These are phyloP conservation scores for Jackrogersella multiformis DNA, from an alignment of 495 filamentous ascomycete genomes.

Conservation along the genomic window DNA sequence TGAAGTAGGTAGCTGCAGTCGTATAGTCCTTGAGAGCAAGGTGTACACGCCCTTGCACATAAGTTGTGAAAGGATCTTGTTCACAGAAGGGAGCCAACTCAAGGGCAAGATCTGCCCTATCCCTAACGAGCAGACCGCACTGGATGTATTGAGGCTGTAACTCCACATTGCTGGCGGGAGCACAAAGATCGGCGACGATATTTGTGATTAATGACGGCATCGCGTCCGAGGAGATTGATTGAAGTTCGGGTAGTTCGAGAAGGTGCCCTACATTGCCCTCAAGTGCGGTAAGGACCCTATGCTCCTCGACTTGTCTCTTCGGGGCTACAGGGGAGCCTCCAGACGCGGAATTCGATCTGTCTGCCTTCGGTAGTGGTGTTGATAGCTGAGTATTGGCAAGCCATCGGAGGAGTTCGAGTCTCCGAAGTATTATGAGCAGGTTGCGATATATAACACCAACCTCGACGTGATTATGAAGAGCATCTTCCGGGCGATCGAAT, in stretches of 20 bases:
- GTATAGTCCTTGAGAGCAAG: conserved; percentile 76
- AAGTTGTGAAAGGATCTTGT: conserved; percentile 76
- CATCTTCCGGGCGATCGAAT: conserved; percentile 71
- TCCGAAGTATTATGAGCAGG: conserved; percentile 71
- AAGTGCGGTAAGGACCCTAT: conserved; percentile 57
- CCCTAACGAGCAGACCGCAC: conserved; percentile 73
- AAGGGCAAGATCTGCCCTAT: conserved; percentile 74
- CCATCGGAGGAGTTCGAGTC: conserved; percentile 84
- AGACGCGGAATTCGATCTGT: conserved; percentile 42
- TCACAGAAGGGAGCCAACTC: conserved; percentile 77
- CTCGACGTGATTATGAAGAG: conserved; percentile 69
- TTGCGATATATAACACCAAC: conserved; percentile 71
- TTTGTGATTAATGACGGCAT: conserved; percentile 59
- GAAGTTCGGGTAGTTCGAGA: conserved; percentile 52
- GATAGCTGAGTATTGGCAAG: conserved; percentile 68
- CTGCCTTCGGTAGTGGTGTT: conserved; percentile 50
- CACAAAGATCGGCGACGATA: conserved; percentile 65
- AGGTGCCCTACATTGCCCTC: conserved; percentile 62
- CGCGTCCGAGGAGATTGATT: conserved; percentile 41
- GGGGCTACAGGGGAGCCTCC: conserved; percentile 37
- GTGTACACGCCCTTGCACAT: conserved; percentile 84
- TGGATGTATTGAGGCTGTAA: conserved; percentile 65
- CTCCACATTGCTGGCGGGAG: conserved; percentile 60
- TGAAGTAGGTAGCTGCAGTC: conserved; percentile 79
- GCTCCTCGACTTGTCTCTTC: conserved; percentile 51